Base-by-base conservation (phyloP, 2,329 filamentous ascomycete genomes). In the Fusarium sororula region DNA sequence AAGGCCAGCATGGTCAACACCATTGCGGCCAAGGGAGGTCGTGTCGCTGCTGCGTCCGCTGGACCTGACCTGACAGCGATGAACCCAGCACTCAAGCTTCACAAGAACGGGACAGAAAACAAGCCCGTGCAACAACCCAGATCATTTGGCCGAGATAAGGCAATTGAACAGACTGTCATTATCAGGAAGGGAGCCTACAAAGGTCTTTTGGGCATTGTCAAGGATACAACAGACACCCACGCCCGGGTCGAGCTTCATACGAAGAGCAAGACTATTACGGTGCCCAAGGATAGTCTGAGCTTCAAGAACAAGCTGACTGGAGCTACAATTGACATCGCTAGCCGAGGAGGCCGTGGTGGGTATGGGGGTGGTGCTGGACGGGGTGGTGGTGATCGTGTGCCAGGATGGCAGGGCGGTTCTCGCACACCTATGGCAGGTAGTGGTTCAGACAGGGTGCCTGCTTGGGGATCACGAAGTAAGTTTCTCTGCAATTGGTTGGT, bases 201-300 rank as follows among this genome's bases (percentile, higher is more conserved):
- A 84, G 96, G 96, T 64, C 87, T 98, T 48, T 86, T 98, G 47
- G 96, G 96, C 77, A 97, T 98, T 75, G 95, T 99, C 77, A 98
- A 98, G 81, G 96, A 98, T 80, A 93, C 96, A 2, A 97, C 94
- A 12, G 95, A 97, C 77, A 90, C 90, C 7, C 90, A 93, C 78
- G 96, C 94, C 37, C 93, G 95, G 72, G 93, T 99, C 47, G 96
- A 99, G 83, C 86, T 99, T 44, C 96, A 98, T 81, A 95, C 95
- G 11, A 98, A 97, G 85, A 94, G 92, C 84, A 98, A 98, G 86
- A 93, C 94, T 22, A 90, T 98, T 70, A 95, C 92, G 13, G 90
- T 98, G 41, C 89, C 91, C 26, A 97, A 97, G 80, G 91, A 93
- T 17, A 90, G 92, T 65, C 85, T 99, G n/a, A 90, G 90, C 30